phyloP scores from a whole-genome alignment of 2,329 filamentous ascomycete genomes.

The Paracoccidioides brasiliensis region DNA sequence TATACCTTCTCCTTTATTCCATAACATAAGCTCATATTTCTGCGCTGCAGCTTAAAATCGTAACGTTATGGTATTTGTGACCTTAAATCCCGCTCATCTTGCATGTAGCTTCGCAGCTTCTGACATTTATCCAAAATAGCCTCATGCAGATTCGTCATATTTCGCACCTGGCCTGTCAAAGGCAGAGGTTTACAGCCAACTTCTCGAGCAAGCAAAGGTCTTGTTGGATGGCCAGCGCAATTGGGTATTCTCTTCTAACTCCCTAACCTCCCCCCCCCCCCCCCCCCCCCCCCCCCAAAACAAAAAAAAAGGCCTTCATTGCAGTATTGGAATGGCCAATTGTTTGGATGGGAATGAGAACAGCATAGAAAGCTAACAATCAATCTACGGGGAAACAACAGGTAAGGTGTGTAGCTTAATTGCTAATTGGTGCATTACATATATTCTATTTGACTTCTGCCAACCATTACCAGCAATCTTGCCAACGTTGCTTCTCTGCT shows the following conservation, averaged over 20 bases:
- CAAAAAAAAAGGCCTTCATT: too few species aligned
- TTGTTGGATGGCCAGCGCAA: conserved; percentile 33
- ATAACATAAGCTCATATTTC: too few species aligned
- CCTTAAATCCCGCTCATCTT: background rate
- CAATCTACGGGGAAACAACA: conserved; percentile 4
- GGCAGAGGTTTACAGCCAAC: conserved; percentile 30
- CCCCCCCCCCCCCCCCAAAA: too few species aligned
- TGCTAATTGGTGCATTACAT: background rate
- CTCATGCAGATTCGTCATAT: conserved; percentile 36
- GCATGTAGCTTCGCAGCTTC: too few species aligned
- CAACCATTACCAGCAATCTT: conserved; percentile 25
- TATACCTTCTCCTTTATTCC: too few species aligned
- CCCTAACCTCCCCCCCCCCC: too few species aligned
- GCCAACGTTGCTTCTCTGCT: conserved; percentile 37
- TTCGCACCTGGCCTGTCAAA: conserved; percentile 29
- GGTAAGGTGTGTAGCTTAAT: conserved; percentile 19
- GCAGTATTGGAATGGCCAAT: too few species aligned
- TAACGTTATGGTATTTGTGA: background rate
- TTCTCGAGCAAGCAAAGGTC: conserved; percentile 27
- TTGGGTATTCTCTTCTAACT: conserved; percentile 25
- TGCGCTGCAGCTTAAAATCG: too few species aligned
- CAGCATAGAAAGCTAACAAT: background rate
- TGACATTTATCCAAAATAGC: conserved; percentile 17
- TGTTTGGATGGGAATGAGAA: background rate
- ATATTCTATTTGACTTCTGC: background rate